Conservation (phyloP, 2,329 filamentous ascomycete species). For the Clonostachys solani region DNA sequence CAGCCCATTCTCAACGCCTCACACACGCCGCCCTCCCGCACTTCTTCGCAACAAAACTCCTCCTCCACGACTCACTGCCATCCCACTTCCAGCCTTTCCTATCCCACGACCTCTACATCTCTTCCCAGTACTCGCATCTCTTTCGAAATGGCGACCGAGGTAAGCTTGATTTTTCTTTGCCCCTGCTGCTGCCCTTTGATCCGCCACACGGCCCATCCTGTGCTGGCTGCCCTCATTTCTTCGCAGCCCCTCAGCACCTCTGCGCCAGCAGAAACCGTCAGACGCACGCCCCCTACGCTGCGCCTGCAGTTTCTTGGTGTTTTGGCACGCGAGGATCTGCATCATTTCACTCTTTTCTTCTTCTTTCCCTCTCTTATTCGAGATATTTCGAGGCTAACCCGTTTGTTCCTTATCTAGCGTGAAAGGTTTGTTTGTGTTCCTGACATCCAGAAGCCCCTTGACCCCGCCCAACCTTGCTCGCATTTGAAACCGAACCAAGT, state of each 20-base stretch:
- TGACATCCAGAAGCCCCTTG: slow-evolving; percentile 6
- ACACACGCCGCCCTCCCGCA: slow-evolving; percentile 2
- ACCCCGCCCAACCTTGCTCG: slow-evolving; percentile 2
- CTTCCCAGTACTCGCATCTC: neutral
- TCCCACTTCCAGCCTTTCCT: slow-evolving; percentile 1
- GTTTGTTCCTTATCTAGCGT: slow-evolving; percentile 44
- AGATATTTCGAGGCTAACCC: too few relatives aligned
- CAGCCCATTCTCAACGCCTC: slow-evolving; percentile 5
- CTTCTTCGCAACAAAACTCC: neutral
- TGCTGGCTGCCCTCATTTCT: too few relatives aligned
- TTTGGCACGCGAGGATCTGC: too few relatives aligned
- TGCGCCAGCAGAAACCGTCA: too few relatives aligned
- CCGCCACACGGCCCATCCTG: too few relatives aligned
- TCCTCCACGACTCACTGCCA: neutral
- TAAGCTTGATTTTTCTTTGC: neutral
- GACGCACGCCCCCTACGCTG: too few relatives aligned
- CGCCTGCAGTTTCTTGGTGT: neutral
- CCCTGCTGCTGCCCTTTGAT: too few relatives aligned
- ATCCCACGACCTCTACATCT: slow-evolving; percentile 1
- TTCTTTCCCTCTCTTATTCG: too few relatives aligned
- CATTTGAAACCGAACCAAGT: slow-evolving; percentile 1
- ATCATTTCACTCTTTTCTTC: too few relatives aligned
- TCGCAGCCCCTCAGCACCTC: too few relatives aligned
- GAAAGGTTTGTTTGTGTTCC: slow-evolving; percentile 54
- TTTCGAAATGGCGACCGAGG: neutral